These are phyloP conservation scores for Nemania sp. DNA, from an alignment of 2,329 filamentous ascomycete genomes.

Conservation along the genomic window DNA sequence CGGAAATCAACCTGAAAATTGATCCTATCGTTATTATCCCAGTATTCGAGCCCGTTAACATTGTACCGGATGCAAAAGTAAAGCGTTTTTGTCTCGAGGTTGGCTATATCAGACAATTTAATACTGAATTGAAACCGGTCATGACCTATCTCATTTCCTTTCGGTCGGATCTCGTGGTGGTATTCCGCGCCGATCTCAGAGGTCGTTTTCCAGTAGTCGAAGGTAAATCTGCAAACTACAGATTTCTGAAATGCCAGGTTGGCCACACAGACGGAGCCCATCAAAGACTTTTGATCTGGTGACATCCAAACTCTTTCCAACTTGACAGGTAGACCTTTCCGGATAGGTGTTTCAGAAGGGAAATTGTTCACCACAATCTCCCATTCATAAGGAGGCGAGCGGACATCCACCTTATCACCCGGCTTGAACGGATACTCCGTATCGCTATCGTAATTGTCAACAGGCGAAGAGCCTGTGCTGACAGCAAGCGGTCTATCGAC, in stretches of 20 bases:
- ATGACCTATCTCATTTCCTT: constrained; percentile 73
- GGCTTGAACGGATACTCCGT: constrained; percentile 86
- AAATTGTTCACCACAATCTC: constrained; percentile 89
- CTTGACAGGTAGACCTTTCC: constrained; percentile 76
- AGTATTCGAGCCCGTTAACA: constrained; percentile 86
- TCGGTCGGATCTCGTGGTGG: constrained; percentile 79
- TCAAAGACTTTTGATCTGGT: constrained; percentile 83
- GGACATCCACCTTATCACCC: constrained; percentile 58
- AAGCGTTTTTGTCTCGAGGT: constrained; percentile 91
- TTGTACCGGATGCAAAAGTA: constrained; percentile 91
- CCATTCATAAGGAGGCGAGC: constrained; percentile 78
- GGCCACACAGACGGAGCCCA: constrained; percentile 85
- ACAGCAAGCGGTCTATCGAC: constrained; percentile 96
- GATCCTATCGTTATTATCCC: constrained; percentile 89
- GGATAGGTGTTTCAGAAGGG: constrained; percentile 72
- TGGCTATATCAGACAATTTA: constrained; percentile 89
- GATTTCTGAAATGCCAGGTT: constrained; percentile 91
- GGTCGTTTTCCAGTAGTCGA: constrained; percentile 98
- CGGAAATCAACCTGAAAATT: constrained; percentile 97
- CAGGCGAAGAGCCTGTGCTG: constrained; percentile 91
- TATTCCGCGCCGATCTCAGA: constrained; percentile 94
- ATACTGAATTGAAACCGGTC: constrained; percentile 96
- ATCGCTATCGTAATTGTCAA: constrained; percentile 88
- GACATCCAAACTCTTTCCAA: constrained; percentile 91
- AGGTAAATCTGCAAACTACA: constrained; percentile 92